Percentiles rank a stretch among this genome's conserved stretches.
These are phyloP conservation scores for Rhexocercosporidium sp. DNA, from an alignment of 2,329 filamentous ascomycete genomes.

Conservation along the genomic window DNA sequence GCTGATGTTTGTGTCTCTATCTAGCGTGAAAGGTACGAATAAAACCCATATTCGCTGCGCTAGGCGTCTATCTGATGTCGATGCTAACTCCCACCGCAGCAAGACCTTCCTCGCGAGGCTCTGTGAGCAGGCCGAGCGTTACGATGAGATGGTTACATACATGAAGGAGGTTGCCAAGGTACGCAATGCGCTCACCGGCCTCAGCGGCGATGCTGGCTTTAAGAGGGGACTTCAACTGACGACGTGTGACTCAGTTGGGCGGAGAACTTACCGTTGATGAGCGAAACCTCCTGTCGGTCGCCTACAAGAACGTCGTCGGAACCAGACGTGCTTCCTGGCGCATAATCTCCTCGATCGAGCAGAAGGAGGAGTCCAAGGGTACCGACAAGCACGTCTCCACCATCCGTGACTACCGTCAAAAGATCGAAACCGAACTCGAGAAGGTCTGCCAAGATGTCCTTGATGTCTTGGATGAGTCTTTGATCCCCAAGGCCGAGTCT, in stretches of 20 bases:
- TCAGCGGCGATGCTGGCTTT: slow-evolving; percentile 21
- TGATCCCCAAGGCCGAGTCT: slow-evolving; percentile 94
- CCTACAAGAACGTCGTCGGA: slow-evolving; percentile 99
- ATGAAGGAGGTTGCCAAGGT: slow-evolving; percentile 99
- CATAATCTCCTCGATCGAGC: slow-evolving; percentile 99
- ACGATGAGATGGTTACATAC: slow-evolving; percentile 99
- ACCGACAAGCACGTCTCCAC: slow-evolving; percentile 91
- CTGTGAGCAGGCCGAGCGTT: slow-evolving; percentile 99
- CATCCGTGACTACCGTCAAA: slow-evolving; percentile 97
- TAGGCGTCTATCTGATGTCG: slow-evolving; percentile 14
- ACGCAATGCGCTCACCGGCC: slow-evolving; percentile 43
- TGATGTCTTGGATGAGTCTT: slow-evolving; percentile 87
- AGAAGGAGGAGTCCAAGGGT: slow-evolving; percentile 99
- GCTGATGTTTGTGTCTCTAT: slow-evolving; percentile 33
- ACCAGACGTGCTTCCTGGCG: slow-evolving; percentile 98
- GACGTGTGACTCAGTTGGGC: slow-evolving; percentile 53
- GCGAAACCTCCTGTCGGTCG: slow-evolving; percentile 97
- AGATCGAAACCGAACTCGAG: slow-evolving; percentile 97
- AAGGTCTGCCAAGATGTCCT: slow-evolving; percentile 98
- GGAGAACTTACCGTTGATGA: slow-evolving; percentile 91
- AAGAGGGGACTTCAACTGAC: slow-evolving; percentile 31
- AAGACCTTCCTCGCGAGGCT: slow-evolving; percentile 99
- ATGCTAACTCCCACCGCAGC: slow-evolving; percentile 57
- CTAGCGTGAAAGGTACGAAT: slow-evolving; percentile 44
- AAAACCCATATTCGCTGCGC: slow-evolving; percentile 10